A percentile compares a stretch with the other conserved stretches of the same genome.
phyloP scores from a whole-genome alignment of 345 rosid genomes.

The Aegle marmelos region DNA sequence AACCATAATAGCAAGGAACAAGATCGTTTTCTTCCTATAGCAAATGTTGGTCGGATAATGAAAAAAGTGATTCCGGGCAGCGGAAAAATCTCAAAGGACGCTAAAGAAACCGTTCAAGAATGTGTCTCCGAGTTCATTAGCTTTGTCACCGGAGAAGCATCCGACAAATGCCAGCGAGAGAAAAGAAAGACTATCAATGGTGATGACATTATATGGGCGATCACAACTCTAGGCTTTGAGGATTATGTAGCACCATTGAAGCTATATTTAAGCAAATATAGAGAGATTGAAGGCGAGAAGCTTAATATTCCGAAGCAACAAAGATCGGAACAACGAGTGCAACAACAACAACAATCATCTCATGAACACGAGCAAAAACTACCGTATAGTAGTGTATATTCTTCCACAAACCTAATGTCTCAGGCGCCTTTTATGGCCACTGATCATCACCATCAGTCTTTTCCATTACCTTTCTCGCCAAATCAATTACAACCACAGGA shows the following conservation, averaged over 20 bases:
- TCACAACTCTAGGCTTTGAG: slow-evolving; percentile 68
- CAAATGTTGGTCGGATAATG: slow-evolving; percentile 77
- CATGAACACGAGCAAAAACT: slow-evolving; percentile 33
- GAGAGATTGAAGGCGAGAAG: slow-evolving; percentile 67
- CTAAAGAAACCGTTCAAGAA: slow-evolving; percentile 73
- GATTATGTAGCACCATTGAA: slow-evolving; percentile 59
- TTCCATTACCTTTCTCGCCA: slow-evolving; percentile 58
- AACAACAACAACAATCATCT: slow-evolving; percentile 28
- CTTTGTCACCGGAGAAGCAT: slow-evolving; percentile 70
- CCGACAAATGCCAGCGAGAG: slow-evolving; percentile 69
- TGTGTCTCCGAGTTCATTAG: slow-evolving; percentile 77
- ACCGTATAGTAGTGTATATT: slow-evolving; percentile 37
- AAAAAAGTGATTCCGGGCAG: slow-evolving; percentile 63
- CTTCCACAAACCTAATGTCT: slow-evolving; percentile 37
- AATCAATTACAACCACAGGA: slow-evolving; percentile 60
- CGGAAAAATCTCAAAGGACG: slow-evolving; percentile 71
- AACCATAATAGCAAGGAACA: slow-evolving; percentile 49
- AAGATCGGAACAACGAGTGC: slow-evolving; percentile 25
- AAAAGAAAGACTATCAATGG: slow-evolving; percentile 73
- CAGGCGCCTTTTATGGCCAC: slow-evolving; percentile 35
- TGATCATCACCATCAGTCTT: slow-evolving; percentile 38
- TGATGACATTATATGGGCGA: slow-evolving; percentile 75
- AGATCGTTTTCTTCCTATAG: slow-evolving; percentile 68
- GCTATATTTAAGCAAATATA: slow-evolving; percentile 51
- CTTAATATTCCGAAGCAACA: slow-evolving; percentile 56